Percentiles rank a stretch among this genome's conserved stretches.
Conservation (phyloP, 2,329 filamentous ascomycete genomes). For the Verticillium longisporum region DNA sequence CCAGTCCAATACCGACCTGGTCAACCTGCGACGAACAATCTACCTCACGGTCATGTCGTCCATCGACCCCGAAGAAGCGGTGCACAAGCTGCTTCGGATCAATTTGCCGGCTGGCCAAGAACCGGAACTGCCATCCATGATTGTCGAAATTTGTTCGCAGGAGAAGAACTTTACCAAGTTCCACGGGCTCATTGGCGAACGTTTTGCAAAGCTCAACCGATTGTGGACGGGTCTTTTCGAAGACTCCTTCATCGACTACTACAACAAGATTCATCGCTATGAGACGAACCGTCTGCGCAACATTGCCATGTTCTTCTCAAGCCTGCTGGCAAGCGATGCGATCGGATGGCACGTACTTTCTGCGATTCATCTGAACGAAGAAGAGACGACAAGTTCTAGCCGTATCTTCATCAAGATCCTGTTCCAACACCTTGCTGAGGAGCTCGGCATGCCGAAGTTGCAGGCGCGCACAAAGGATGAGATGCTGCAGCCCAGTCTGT, state of each 20-base stretch:
- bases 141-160: constrained; percentile 94
- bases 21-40: constrained; percentile 88
- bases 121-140: constrained; percentile 88
- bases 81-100: constrained; percentile 94
- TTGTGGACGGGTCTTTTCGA: constrained; percentile 94
- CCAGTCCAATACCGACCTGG: constrained; percentile 90
- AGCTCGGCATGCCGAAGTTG: constrained; percentile 75
- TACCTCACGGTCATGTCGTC: constrained; percentile 98
- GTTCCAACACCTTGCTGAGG: constrained; percentile 85
- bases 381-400: constrained; percentile 92
- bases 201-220: constrained; percentile 92
- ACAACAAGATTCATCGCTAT: constrained; percentile 94
- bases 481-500: constrained; percentile 67
- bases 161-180: constrained; percentile 98
- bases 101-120: constrained; percentile 82
- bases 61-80: constrained; percentile 92
- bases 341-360: constrained; percentile 89
- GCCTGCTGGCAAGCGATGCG: constrained; percentile 80
- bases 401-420: constrained; percentile 98
- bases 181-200: constrained; percentile 87
- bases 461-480: constrained; percentile 73
- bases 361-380: constrained; percentile 84
- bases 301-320: constrained; percentile 90
- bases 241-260: constrained; percentile 83
- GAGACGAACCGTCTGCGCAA: constrained; percentile 94